A percentile compares a stretch with the other conserved stretches of the same genome.
phyloP scores from a whole-genome alignment of 2,329 filamentous ascomycete genomes.

The Trichoderma brevicompactum region DNA sequence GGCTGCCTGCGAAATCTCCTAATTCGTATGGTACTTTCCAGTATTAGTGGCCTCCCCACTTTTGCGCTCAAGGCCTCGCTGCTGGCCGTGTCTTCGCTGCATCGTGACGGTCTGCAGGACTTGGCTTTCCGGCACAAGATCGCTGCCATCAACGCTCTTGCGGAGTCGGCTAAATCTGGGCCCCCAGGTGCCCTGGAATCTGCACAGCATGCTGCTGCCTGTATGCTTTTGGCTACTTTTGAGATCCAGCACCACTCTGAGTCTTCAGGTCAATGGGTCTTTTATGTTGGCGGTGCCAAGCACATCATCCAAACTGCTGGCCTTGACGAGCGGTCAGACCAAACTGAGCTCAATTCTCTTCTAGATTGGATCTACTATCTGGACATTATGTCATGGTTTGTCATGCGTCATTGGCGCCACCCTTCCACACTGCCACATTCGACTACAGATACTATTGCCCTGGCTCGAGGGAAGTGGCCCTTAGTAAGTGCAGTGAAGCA shows the following conservation, averaged over 20 bases:
- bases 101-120: constrained; percentile 4
- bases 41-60: background rate
- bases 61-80: background rate
- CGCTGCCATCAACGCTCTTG: too few species aligned
- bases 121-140: constrained; percentile 4
- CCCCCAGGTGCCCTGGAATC: background rate
- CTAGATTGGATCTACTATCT: constrained; percentile 12
- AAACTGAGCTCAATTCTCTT: background rate
- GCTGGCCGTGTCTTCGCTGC: constrained; percentile 1
- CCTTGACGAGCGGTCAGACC: background rate
- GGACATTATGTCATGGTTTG: constrained; percentile 12
- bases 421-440: constrained; percentile 6
- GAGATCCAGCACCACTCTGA: constrained; percentile 12
- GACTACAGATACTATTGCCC: background rate
- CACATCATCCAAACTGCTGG: constrained; percentile 1
- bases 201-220: constrained; percentile 9
- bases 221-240: constrained; percentile 6
- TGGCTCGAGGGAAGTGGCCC: background rate
- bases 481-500: background rate
- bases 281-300: constrained; percentile 10
- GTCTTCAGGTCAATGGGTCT: constrained; percentile 8
- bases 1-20: background rate
- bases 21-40: background rate
- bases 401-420: constrained; percentile 10
- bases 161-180: background rate